Conservation (phyloP, 108 stramenopile genomes). For the Halocafeteria seosinensis region DNA sequence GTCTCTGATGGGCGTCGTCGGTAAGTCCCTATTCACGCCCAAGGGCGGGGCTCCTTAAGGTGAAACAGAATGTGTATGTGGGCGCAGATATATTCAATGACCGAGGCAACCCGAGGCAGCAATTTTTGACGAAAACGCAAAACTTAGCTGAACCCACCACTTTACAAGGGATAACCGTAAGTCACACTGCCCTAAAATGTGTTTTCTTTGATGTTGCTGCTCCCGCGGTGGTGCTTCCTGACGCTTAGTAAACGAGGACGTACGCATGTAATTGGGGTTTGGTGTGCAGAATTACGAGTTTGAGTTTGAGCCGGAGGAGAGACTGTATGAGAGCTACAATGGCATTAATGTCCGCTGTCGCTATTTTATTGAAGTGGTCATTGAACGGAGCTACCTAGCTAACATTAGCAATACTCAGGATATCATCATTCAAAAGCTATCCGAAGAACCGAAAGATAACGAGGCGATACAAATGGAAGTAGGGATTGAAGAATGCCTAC, state of each 20-base stretch:
- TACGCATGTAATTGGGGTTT: neutral
- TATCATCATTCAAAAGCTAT: constrained; percentile 54
- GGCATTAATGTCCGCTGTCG: constrained; percentile 84
- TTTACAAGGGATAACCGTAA: no score
- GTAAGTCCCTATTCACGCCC: neutral
- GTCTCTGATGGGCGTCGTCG: neutral
- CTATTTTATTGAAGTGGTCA: constrained; percentile 75
- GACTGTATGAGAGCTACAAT: constrained; percentile 59
- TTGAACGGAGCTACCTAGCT: constrained; percentile 54
- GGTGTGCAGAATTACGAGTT: neutral
- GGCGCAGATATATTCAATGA: neutral
- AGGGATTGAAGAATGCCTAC: constrained; percentile 97
- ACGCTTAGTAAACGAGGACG: neutral
- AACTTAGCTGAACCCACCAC: no score
- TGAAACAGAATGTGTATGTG: neutral
- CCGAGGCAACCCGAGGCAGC: neutral
- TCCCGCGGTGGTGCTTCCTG: no score
- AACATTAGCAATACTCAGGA: constrained; percentile 55
- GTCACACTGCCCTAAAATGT: no score
- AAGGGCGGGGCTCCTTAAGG: neutral
- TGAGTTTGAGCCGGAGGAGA: constrained; percentile 16
- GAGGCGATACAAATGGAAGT: constrained; percentile 91
- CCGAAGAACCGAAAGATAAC: constrained; percentile 49
- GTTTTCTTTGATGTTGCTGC: no score
- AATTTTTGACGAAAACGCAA: no score